Conservation (phyloP, 2,329 filamentous ascomycete species). For the Aspergillus sp. region DNA sequence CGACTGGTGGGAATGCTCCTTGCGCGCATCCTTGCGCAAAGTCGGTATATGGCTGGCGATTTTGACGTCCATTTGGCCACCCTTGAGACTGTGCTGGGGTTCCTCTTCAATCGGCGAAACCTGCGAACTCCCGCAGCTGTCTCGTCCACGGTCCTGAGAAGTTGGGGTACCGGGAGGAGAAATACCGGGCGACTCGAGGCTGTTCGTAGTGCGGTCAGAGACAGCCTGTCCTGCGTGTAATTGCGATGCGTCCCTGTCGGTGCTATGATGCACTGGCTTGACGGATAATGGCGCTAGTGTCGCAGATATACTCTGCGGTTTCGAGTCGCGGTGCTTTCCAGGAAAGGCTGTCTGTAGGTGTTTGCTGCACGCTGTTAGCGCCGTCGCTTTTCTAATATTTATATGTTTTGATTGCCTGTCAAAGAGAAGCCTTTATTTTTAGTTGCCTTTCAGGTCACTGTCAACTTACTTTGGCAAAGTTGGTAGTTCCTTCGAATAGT, state of each 20-base stretch:
- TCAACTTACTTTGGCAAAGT: conserved; percentile 32
- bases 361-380: neutral
- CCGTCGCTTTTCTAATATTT: neutral
- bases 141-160: conserved; percentile 10
- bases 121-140: conserved; percentile 21
- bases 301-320: neutral
- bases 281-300: neutral
- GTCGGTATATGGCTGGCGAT: conserved; percentile 23
- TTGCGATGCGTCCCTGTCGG: neutral
- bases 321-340: neutral
- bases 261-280: neutral
- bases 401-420: too few species aligned
- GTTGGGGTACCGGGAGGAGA: conserved; percentile 41
- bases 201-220: neutral
- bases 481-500: conserved; percentile 26
- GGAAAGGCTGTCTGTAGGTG: neutral
- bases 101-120: conserved; percentile 37
- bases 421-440: neutral
- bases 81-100: conserved; percentile 5
- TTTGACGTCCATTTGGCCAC: conserved; percentile 13
- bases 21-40: conserved; percentile 13
- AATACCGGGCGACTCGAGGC: conserved; percentile 21
- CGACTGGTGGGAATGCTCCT: conserved; percentile 2
- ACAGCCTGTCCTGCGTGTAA: neutral
- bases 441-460: neutral